A percentile compares a stretch with the other conserved stretches of the same genome.
phyloP scores from a whole-genome alignment of 1,284 basidiomycete genomes.

The Coniophora puteana region DNA sequence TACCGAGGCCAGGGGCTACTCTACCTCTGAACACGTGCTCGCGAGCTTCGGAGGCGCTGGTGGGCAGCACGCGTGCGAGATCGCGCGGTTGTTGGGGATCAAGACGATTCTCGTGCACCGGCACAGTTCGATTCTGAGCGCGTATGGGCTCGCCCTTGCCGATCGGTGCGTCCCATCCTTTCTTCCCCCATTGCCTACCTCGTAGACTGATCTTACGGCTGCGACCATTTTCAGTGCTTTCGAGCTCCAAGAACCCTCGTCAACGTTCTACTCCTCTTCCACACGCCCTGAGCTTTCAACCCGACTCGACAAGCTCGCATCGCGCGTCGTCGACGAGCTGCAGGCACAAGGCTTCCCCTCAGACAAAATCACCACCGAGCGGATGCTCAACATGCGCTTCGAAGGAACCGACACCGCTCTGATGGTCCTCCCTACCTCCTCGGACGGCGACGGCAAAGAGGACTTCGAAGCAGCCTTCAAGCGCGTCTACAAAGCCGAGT shows the following conservation, averaged over 20 bases:
- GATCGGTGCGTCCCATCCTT: slow-evolving; percentile 66
- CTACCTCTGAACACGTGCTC: slow-evolving; percentile 62
- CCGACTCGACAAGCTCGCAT: slow-evolving; percentile 67
- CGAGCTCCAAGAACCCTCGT: slow-evolving; percentile 86
- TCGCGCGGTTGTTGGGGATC: slow-evolving; percentile 67
- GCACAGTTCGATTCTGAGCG: slow-evolving; percentile 74
- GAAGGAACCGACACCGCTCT: slow-evolving; percentile 90
- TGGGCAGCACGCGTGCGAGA: slow-evolving; percentile 79
- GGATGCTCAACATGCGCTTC: slow-evolving; percentile 90
- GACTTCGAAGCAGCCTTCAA: slow-evolving; percentile 83
- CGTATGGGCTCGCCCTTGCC: slow-evolving; percentile 76
- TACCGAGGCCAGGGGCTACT: slow-evolving; percentile 88
- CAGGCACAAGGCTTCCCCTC: slow-evolving; percentile 76
- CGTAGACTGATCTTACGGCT: slow-evolving; percentile 3
- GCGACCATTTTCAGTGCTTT: slow-evolving; percentile 49
- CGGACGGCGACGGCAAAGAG: slow-evolving; percentile 54
- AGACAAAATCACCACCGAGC: slow-evolving; percentile 68
- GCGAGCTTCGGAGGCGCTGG: slow-evolving; percentile 87
- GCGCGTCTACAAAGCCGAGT: slow-evolving; percentile 75
- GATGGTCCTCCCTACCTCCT: slow-evolving; percentile 70
- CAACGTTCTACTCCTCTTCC: slow-evolving; percentile 63
- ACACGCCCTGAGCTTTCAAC: slow-evolving; percentile 50
- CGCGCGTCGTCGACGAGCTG: slow-evolving; percentile 65
- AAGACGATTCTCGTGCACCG: slow-evolving; percentile 70
- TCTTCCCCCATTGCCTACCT: background rate